A percentile compares a stretch with the other conserved stretches of the same genome.
Evolutionary conservation across 495 filamentous ascomycete species (phyloP).

Genomic region (Podospora anserina): DNA sequence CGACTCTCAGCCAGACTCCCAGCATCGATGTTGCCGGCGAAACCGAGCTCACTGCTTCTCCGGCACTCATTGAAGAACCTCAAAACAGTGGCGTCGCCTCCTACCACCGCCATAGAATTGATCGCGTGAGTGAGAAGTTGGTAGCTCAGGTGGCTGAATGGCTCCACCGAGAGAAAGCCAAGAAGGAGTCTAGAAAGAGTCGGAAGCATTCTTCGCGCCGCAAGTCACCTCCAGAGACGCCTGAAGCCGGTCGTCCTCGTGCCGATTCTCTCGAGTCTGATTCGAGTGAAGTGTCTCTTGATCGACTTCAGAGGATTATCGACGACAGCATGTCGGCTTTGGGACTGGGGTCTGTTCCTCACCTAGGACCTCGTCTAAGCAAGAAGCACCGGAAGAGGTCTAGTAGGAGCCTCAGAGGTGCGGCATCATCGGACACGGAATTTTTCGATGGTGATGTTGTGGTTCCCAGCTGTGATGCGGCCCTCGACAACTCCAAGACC

Average conservation of each 20-base stretch:
- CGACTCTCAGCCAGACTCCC: slow-evolving; percentile 36
- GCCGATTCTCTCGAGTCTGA: slow-evolving; percentile 51
- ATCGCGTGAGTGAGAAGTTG: slow-evolving; percentile 50
- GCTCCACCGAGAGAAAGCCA: slow-evolving; percentile 72
- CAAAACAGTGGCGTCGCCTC: slow-evolving; percentile 19
- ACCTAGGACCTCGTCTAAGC: slow-evolving; percentile 33
- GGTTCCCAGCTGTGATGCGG: slow-evolving; percentile 73
- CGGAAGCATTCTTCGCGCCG: slow-evolving; percentile 33
- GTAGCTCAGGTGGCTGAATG: slow-evolving; percentile 73
- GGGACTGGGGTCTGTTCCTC: slow-evolving; percentile 37
- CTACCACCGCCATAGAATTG: slow-evolving; percentile 38
- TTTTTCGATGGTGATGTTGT: slow-evolving; percentile 65
- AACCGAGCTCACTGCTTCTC: slow-evolving; percentile 16
- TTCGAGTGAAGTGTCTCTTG: slow-evolving; percentile 59
- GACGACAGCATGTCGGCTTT: slow-evolving; percentile 54
- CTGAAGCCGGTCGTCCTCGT: slow-evolving; percentile 26
- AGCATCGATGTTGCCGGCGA: slow-evolving; percentile 11
- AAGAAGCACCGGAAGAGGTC: slow-evolving; percentile 34
- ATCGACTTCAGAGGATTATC: slow-evolving; percentile 67
- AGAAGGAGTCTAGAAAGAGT: slow-evolving; percentile 52
- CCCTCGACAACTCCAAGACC: slow-evolving; percentile 85
- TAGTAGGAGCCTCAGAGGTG: slow-evolving; percentile 36
- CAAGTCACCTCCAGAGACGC: slow-evolving; percentile 27
- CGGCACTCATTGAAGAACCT: slow-evolving; percentile 33
- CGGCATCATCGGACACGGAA: slow-evolving; percentile 75